Evolutionary conservation across 2,329 filamentous ascomycete species (phyloP), one percentile per base, ranked within the genome.

Genomic region (Stylonectria norvegica): DNA sequence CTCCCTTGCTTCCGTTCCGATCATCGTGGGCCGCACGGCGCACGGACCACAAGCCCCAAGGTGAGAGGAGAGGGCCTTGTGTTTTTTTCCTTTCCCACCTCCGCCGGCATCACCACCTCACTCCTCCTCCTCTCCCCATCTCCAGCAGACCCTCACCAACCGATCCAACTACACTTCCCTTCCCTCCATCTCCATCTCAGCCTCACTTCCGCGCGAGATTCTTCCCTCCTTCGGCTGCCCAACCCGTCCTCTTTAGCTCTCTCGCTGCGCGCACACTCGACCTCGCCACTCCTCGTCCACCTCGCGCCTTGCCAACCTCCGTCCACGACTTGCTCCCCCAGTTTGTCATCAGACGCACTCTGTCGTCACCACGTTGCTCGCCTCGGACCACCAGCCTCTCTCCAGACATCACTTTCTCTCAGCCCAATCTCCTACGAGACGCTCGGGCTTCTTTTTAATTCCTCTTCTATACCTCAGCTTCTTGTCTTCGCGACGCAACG

Each of bases 271-370:
- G n/a, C n/a, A n/a, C n/a, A n/a, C 49, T 38, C 45, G 50, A 6
- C 32, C 45, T 48, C 33, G 36, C 47, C 53, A 40, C 53, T 47
- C 53, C 51, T 56, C 53, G 22, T 32, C 48, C 43, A 42, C 40
- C 35, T 33, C 23, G 34, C 43, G 40, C 36, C 45, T 52, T 36
- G 44, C n/a, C n/a, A n/a, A n/a, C n/a, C n/a, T n/a, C n/a, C n/a
- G n/a, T n/a, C n/a, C 14, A 32, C 10, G 15, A 19, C 30, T 18
- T 18, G 36, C 50, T 40, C 51, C 47, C 41, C 38, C 37, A 45
- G 32, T 43, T 43, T 46, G 47, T 40, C 46, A 50, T 48, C 50
- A 41, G 38, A 42, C 38, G 36, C 38, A 33, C 22, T 42, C 34
- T 31, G 20, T 44, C 29, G 42, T 32, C 18, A 18, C 28, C 33